phyloP scores from a whole-genome alignment of 768 basidiomycete species.

The Hydnum rufescens region DNA sequence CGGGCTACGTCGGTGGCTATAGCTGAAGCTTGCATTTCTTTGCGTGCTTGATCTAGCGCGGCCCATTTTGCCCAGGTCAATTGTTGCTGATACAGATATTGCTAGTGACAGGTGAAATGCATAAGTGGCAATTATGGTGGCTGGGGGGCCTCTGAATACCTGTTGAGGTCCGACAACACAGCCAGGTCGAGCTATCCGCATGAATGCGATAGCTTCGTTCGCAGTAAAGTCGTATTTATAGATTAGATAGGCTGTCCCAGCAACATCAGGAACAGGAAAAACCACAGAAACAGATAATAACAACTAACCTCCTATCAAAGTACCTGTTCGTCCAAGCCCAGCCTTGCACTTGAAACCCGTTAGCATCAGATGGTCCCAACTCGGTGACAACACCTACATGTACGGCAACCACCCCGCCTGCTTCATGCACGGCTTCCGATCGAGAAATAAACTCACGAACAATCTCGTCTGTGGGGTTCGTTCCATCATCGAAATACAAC shows the following conservation, averaged over 20 bases:
- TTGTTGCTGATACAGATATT: conserved; percentile 90
- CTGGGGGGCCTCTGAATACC: conserved; percentile 7
- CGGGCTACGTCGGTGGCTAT: conserved; percentile 1
- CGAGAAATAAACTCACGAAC: conserved; percentile 79
- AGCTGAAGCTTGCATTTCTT: conserved; percentile 10
- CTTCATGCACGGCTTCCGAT: conserved; percentile 56
- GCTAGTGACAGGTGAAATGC: conserved; percentile 21
- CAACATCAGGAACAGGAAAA: no score
- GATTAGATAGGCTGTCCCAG: conserved; percentile 74
- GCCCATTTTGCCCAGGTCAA: conserved; percentile 89
- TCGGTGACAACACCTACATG: conserved; percentile 33
- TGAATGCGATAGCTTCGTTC: conserved; percentile 88
- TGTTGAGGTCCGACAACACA: conserved; percentile 84
- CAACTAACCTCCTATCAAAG: conserved; percentile 52
- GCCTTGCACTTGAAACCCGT: conserved; percentile 59
- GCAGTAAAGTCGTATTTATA: conserved; percentile 99
- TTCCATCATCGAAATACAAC: conserved; percentile 95
- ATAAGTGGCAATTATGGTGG: neutral
- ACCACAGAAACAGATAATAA: conserved; percentile 4
- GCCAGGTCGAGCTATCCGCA: conserved; percentile 93
- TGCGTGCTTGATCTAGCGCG: conserved; percentile 60
- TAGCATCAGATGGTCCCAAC: conserved; percentile 12
- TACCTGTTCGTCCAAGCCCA: conserved; percentile 88
- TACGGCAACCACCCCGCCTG: conserved; percentile 68
- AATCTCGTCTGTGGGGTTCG: conserved; percentile 91